Evolutionary conservation across 441 rosid species (phyloP).

Genomic region (Metrosideros polymorpha): DNA sequence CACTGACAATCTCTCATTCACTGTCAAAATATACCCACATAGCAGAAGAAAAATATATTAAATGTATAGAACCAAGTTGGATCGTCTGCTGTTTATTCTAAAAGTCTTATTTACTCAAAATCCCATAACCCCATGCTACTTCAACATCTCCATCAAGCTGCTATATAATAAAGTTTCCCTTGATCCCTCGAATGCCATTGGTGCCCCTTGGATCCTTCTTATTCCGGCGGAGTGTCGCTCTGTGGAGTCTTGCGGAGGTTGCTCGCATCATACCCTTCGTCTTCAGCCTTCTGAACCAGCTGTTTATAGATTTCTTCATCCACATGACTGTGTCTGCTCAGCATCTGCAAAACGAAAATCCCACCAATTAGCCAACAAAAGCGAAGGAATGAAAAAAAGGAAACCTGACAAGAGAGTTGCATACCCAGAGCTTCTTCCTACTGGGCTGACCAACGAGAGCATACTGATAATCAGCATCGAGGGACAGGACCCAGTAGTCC

Average conservation of each 20-base stretch:
- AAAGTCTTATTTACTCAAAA: neutral
- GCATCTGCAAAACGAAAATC: conserved; percentile 29
- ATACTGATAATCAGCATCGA: conserved; percentile 55
- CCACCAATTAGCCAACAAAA: neutral
- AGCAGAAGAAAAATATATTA: neutral
- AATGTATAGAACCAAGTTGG: neutral
- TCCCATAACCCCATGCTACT: neutral
- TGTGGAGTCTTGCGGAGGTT: conserved; percentile 76
- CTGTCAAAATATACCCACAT: neutral
- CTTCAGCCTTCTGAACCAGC: conserved; percentile 50
- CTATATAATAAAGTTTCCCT: neutral
- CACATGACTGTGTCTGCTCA: conserved; percentile 50
- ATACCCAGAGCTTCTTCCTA: conserved; percentile 74
- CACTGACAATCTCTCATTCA: neutral
- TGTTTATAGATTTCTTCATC: conserved; percentile 55
- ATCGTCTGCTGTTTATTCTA: neutral
- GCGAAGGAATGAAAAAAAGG: neutral
- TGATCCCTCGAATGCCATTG: conserved; percentile 91
- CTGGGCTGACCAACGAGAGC: conserved; percentile 72
- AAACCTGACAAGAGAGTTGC: neutral
- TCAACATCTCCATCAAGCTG: neutral
- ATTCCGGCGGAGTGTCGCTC: conserved; percentile 47
- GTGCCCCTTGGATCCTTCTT: conserved; percentile 43
- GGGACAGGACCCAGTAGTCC: conserved; percentile 67
- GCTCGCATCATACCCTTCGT: conserved; percentile 58